Evolutionary conservation across 2,329 filamentous ascomycete species (phyloP).

Genomic region (Phyllosticta citrichinensis): DNA sequence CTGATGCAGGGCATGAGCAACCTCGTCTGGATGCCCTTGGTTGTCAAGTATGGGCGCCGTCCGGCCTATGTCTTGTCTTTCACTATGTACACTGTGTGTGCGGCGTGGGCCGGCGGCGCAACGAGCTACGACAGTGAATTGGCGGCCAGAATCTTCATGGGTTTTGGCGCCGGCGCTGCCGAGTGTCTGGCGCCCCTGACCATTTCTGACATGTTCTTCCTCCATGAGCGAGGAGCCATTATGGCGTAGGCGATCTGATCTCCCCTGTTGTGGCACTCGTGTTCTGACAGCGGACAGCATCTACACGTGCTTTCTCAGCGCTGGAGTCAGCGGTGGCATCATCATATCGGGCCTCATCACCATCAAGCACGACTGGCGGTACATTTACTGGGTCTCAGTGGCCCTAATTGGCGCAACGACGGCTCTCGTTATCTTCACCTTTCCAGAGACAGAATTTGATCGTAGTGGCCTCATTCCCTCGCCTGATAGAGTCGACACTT

Average conservation of each 20-base stretch:
- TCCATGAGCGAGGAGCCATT: slow-evolving; percentile 44
- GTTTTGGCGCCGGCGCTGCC: slow-evolving; percentile 43
- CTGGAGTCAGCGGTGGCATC: slow-evolving; percentile 21
- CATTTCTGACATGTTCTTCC: slow-evolving; percentile 47
- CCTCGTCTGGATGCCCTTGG: slow-evolving; percentile 30
- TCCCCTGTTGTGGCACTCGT: background rate
- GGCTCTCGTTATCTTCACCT: slow-evolving; percentile 41
- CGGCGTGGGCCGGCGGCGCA: slow-evolving; percentile 16
- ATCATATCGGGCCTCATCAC: slow-evolving; percentile 36
- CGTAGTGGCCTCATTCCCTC: slow-evolving; percentile 6
- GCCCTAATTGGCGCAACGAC: slow-evolving; percentile 42
- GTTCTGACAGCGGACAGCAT: slow-evolving; percentile 8
- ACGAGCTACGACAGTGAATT: slow-evolving; percentile 21
- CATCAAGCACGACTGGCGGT: slow-evolving; percentile 39
- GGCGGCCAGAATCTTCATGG: slow-evolving; percentile 41
- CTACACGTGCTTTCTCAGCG: slow-evolving; percentile 18
- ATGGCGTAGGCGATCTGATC: slow-evolving; percentile 34
- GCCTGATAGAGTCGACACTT: background rate
- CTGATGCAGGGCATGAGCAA: slow-evolving; percentile 37
- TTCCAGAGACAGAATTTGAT: slow-evolving; percentile 45
- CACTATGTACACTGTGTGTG: slow-evolving; percentile 14
- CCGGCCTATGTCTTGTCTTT: slow-evolving; percentile 23
- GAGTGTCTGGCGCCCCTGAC: slow-evolving; percentile 41
- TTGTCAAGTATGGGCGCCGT: slow-evolving; percentile 28
- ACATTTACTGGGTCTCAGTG: slow-evolving; percentile 42